Conservation (phyloP, 495 filamentous ascomycete species). For the Aspergillus wentii region DNA sequence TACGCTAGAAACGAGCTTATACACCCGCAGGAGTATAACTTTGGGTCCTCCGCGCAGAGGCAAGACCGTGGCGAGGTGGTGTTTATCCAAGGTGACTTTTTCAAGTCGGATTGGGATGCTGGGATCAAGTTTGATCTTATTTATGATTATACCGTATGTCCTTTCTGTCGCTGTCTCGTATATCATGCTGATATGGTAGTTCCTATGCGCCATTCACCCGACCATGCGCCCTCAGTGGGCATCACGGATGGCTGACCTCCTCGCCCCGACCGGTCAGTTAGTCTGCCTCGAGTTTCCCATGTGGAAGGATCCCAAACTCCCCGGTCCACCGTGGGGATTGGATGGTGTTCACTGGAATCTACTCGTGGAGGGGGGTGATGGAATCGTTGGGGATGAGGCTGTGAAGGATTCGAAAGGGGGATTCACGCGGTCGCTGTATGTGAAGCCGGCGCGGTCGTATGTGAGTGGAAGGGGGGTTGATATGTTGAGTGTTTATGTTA, state of each 20-base stretch:
- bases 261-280: slow-evolving; percentile 21
- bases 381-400: slow-evolving; percentile 6
- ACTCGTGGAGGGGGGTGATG: slow-evolving; percentile 15
- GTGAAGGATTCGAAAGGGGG: slow-evolving; percentile 1
- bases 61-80: slow-evolving; percentile 23
- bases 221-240: slow-evolving; percentile 28
- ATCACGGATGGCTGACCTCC: slow-evolving; percentile 23
- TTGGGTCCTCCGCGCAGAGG: neutral
- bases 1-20: slow-evolving; percentile 11
- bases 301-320: slow-evolving; percentile 24
- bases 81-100: slow-evolving; percentile 61
- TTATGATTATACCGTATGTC: slow-evolving; percentile 67
- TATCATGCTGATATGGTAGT: slow-evolving; percentile 13
- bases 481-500: slow-evolving; percentile 22
- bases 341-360: slow-evolving; percentile 27
- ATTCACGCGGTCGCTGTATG: slow-evolving; percentile 15
- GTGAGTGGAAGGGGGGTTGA: slow-evolving; percentile 18
- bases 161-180: slow-evolving; percentile 11
- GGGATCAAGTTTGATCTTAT: slow-evolving; percentile 57
- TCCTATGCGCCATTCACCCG: slow-evolving; percentile 34
- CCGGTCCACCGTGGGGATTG: slow-evolving; percentile 33
- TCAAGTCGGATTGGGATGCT: slow-evolving; percentile 46
- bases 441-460: slow-evolving; percentile 21
- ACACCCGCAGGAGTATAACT: slow-evolving; percentile 7
- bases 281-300: slow-evolving; percentile 35